These are phyloP conservation scores for Chlamydomonas reinhardtii DNA, from an alignment of 163 green algal species.

Conservation along the genomic window DNA sequence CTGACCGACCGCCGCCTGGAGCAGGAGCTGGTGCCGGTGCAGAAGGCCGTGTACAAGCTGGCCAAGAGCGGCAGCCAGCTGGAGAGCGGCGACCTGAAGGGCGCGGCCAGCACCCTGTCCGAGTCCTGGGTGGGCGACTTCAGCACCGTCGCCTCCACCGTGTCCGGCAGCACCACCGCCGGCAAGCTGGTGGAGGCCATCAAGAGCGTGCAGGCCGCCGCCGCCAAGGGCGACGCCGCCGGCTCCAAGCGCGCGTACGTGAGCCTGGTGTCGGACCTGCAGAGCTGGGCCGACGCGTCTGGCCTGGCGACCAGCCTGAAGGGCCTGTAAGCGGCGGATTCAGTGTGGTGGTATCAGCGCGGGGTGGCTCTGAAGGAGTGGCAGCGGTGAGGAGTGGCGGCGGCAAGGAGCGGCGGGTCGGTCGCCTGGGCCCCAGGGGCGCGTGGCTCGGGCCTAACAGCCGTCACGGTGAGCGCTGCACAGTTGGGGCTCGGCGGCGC, in stretches of 20 bases:
- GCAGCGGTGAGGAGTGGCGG: too few relatives aligned
- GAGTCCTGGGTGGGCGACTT: constrained; percentile 64
- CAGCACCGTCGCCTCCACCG: constrained; percentile 3
- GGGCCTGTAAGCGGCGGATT: constrained; percentile 10
- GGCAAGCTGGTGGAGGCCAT: constrained; percentile 2
- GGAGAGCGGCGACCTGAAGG: constrained; percentile 65
- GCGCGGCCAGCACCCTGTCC: constrained; percentile 50
- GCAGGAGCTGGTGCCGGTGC: constrained; percentile 61
- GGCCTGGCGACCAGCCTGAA: constrained; percentile 37
- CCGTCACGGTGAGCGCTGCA: too few relatives aligned
- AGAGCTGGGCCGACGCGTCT: constrained; percentile 7
- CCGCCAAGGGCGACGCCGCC: neutral
- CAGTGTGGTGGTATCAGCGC: too few relatives aligned
- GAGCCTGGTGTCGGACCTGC: constrained; percentile 1
- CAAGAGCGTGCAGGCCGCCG: constrained; percentile 9
- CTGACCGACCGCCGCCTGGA: constrained; percentile 59
- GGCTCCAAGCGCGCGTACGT: constrained; percentile 13
- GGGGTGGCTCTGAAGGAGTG: too few relatives aligned
- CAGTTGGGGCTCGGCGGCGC: too few relatives aligned
- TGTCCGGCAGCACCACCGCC: constrained; percentile 1
- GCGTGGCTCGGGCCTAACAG: too few relatives aligned
- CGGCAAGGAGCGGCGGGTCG: too few relatives aligned
- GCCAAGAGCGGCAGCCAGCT: constrained; percentile 65
- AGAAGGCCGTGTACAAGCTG: constrained; percentile 64
- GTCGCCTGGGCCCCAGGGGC: too few relatives aligned